Evolutionary conservation across 495 filamentous ascomycete species (phyloP).

Genomic region (Chaetomium cochliodes): DNA sequence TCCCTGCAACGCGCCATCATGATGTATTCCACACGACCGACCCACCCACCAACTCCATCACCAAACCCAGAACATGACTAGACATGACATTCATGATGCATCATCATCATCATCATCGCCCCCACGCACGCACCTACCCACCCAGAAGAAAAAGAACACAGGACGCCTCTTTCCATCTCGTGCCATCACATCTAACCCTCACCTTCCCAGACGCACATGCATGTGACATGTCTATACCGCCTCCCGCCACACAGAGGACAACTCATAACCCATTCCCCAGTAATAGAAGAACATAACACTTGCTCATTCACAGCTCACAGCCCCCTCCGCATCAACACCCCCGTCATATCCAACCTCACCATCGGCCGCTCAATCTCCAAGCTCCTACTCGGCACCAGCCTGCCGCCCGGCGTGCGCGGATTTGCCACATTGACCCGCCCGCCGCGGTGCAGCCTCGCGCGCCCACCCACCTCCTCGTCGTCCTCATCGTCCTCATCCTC

Average conservation of each 20-base stretch:
- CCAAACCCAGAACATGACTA: not conserved
- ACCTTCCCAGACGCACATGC: not conserved
- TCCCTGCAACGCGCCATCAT: not conserved
- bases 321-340: slow-evolving; percentile 22
- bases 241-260: too few relatives aligned
- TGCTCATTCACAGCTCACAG: too few relatives aligned
- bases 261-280: too few relatives aligned
- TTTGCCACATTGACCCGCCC: slow-evolving; percentile 56
- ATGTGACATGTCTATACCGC: too few relatives aligned
- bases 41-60: not conserved
- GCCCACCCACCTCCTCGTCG: slow-evolving; percentile 34
- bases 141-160: not conserved
- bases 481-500: not conserved
- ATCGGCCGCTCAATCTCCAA: slow-evolving; percentile 48
- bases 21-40: too few relatives aligned
- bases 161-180: not conserved
- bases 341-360: slow-evolving; percentile 38
- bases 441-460: slow-evolving; percentile 42
- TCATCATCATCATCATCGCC: not conserved
- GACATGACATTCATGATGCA: not conserved
- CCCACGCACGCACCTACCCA: not conserved
- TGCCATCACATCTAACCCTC: not conserved
- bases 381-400: slow-evolving; percentile 48
- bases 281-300: too few relatives aligned
- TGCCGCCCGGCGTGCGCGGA: slow-evolving; percentile 54